Evolutionary conservation across 2,329 filamentous ascomycete genomes (phyloP).

Genomic region (Sarocladium oryzae): DNA sequence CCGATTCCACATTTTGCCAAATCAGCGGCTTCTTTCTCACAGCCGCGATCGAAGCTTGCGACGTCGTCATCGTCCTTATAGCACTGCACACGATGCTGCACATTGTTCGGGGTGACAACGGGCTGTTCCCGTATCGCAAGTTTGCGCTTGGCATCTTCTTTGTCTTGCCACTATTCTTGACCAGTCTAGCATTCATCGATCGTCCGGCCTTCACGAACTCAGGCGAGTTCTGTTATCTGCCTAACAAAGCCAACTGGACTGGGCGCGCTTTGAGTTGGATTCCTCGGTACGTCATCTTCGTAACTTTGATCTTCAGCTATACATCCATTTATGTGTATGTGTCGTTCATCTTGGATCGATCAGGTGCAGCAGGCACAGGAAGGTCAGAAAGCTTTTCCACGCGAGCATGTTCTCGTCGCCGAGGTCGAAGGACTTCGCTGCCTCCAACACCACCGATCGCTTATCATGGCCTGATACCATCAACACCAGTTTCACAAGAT

Average conservation of each 20-base stretch:
- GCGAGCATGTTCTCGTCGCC: slow-evolving; percentile 9
- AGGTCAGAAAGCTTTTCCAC: neutral
- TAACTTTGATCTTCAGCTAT: slow-evolving; percentile 58
- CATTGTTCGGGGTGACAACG: slow-evolving; percentile 59
- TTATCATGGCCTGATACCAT: slow-evolving; percentile 26
- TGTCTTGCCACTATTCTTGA: slow-evolving; percentile 51
- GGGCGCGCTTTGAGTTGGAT: slow-evolving; percentile 64
- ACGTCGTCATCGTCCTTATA: slow-evolving; percentile 66
- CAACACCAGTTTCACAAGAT: slow-evolving; percentile 17
- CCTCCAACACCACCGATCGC: slow-evolving; percentile 24
- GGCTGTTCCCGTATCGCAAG: slow-evolving; percentile 61
- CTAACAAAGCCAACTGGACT: slow-evolving; percentile 62
- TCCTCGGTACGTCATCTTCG: slow-evolving; percentile 63
- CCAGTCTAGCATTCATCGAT: slow-evolving; percentile 58
- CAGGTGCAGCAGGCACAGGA: slow-evolving; percentile 20
- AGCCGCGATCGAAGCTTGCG: slow-evolving; percentile 62
- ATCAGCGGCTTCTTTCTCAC: slow-evolving; percentile 61
- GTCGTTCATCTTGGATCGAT: slow-evolving; percentile 34
- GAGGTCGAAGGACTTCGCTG: slow-evolving; percentile 12
- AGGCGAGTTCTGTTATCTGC: slow-evolving; percentile 65
- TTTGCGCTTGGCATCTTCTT: slow-evolving; percentile 52
- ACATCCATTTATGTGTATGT: slow-evolving; percentile 66
- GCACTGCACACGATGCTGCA: slow-evolving; percentile 67
- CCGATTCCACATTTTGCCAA: slow-evolving; percentile 55
- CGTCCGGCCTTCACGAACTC: slow-evolving; percentile 51